Conservation (phyloP, 768 basidiomycete species). For the Mycena epipterygia region DNA sequence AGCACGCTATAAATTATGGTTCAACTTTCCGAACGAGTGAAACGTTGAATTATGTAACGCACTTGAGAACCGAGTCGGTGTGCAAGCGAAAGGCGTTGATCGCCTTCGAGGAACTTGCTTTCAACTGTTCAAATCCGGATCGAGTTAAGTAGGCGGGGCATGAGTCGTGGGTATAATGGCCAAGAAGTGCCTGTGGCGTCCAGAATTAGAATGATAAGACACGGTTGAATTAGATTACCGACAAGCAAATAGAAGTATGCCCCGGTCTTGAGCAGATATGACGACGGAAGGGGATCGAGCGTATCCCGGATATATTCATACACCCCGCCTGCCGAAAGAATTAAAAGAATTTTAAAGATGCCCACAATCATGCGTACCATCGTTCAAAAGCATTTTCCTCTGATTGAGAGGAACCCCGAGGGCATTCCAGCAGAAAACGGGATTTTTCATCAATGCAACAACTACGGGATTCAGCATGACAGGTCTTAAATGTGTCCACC, state of each 20-base stretch:
- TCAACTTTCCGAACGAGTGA: neutral
- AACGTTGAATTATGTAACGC: slow-evolving; percentile 33
- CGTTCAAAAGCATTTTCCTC: slow-evolving; percentile 67
- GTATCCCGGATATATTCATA: slow-evolving; percentile 66
- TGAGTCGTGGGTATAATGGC: slow-evolving; percentile 68
- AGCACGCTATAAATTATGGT: slow-evolving; percentile 41
- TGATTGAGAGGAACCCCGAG: slow-evolving; percentile 81
- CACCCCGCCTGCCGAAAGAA: slow-evolving; percentile 44
- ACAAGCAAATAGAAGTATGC: slow-evolving; percentile 75
- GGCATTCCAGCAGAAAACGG: slow-evolving; percentile 81
- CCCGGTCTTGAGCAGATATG: slow-evolving; percentile 65
- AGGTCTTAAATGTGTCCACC: slow-evolving; percentile 71
- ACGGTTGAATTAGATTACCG: slow-evolving; percentile 29
- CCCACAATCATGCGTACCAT: slow-evolving; percentile 36
- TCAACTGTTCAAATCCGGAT: slow-evolving; percentile 68
- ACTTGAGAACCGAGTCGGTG: slow-evolving; percentile 79
- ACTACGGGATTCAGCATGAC: slow-evolving; percentile 71
- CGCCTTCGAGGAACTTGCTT: slow-evolving; percentile 56
- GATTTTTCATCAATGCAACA: slow-evolving; percentile 64
- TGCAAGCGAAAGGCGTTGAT: slow-evolving; percentile 74
- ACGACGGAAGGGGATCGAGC: slow-evolving; percentile 60
- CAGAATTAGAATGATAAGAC: slow-evolving; percentile 6
- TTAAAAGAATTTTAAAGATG: neutral
- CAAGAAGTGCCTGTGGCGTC: slow-evolving; percentile 53
- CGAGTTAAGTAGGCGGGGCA: slow-evolving; percentile 76